A percentile compares a stretch with the other conserved stretches of the same genome.
Evolutionary conservation across 2,329 filamentous ascomycete genomes (phyloP).

Genomic region (Clarireedia hainanense): DNA sequence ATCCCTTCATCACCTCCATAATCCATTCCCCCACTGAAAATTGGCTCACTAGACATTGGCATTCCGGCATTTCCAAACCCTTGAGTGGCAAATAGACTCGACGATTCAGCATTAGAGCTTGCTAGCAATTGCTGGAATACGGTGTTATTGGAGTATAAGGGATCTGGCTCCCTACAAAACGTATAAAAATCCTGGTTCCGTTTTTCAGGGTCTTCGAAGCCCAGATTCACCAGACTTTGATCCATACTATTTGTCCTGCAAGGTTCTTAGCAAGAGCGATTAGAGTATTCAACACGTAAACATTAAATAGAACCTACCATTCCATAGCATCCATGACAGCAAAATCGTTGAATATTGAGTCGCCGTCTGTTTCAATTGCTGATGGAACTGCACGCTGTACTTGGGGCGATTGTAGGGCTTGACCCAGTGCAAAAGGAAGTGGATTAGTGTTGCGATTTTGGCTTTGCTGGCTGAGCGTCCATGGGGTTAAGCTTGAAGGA

Average conservation of each 20-base stretch:
- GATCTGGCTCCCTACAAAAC: conserved; percentile 28
- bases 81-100: conserved; percentile 16
- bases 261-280: conserved; percentile 11
- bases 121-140: conserved; percentile 27
- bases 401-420: conserved; percentile 12
- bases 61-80: conserved; percentile 14
- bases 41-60: conserved; percentile 1
- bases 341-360: conserved; percentile 50
- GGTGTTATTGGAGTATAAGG: conserved; percentile 22
- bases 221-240: conserved; percentile 29
- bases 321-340: conserved; percentile 47
- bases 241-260: conserved; percentile 28
- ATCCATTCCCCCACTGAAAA: conserved; percentile 5
- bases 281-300: too few relatives aligned
- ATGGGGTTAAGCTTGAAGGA: background rate
- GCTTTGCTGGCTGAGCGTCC: background rate
- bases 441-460: background rate
- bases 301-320: conserved; percentile 27
- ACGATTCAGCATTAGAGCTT: conserved; percentile 22
- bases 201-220: conserved; percentile 29
- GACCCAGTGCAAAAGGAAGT: conserved; percentile 5
- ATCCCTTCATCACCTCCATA: conserved; percentile 26
- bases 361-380: conserved; percentile 27
- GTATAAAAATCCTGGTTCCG: conserved; percentile 29
- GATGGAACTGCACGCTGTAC: conserved; percentile 18